Conservation (phyloP, 352 stramenopile species). For the Plasmopara muralis region DNA sequence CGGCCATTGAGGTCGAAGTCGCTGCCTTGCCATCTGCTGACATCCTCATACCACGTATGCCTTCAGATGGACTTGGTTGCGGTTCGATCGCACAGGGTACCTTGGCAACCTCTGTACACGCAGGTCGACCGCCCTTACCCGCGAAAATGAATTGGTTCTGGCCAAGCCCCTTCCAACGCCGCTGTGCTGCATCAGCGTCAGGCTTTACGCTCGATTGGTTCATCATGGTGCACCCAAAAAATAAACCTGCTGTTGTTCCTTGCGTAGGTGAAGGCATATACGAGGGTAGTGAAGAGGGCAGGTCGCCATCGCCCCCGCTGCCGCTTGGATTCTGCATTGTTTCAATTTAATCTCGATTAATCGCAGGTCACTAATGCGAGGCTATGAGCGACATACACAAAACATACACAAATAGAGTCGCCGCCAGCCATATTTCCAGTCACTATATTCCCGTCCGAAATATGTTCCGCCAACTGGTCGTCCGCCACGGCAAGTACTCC, state of each 20-base stretch:
- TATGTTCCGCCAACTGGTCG: constrained; percentile 72
- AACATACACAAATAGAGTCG: constrained; percentile 4
- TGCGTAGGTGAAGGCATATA: constrained; percentile 46
- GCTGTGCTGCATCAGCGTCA: constrained; percentile 22
- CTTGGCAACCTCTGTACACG: constrained; percentile 5
- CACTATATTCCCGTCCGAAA: background rate
- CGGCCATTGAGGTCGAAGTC: constrained; percentile 2
- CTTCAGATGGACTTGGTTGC: constrained; percentile 44
- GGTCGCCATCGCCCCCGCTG: constrained; percentile 35
- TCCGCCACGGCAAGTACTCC: constrained; percentile 42
- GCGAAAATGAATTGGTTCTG: constrained; percentile 49
- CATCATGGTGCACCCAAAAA: constrained; percentile 33
- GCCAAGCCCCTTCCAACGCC: constrained; percentile 52
- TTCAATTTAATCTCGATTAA: background rate
- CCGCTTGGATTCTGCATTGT: constrained; percentile 21
- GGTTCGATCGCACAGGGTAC: background rate
- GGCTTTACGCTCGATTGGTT: constrained; percentile 22
- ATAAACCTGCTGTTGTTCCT: constrained; percentile 8
- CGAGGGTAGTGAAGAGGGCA: constrained; percentile 67
- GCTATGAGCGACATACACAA: background rate
- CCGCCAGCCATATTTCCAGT: constrained; percentile 9
- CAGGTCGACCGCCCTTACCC: constrained; percentile 13
- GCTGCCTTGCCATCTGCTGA: constrained; percentile 22
- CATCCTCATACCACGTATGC: constrained; percentile 40
- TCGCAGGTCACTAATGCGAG: background rate